Conservation (phyloP, 768 basidiomycete species). For the Kwoniella dendrophila region DNA sequence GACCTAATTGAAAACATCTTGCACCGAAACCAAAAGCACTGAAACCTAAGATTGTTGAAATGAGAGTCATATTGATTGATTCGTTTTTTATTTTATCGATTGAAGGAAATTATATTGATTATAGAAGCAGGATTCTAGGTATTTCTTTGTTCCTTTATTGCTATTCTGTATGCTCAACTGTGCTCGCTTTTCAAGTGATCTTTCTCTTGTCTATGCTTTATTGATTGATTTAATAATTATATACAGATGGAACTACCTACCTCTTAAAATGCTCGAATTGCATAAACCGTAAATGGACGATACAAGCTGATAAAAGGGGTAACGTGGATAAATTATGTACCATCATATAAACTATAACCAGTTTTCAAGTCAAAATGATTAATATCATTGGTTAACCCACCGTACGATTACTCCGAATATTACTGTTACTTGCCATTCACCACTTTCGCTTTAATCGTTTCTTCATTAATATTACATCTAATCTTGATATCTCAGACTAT, state of each 20-base stretch:
- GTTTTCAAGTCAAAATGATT: conserved; percentile 5
- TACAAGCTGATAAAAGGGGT: background rate
- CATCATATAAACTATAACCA: background rate
- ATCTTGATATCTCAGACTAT: no score
- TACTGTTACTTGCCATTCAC: background rate
- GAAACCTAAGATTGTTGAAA: conserved; percentile 80
- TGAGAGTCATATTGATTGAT: conserved; percentile 65
- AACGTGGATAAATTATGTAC: background rate
- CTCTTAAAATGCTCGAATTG: background rate
- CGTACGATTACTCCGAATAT: background rate
- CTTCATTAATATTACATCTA: background rate
- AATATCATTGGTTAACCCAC: conserved; percentile 16
- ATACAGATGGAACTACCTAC: no score
- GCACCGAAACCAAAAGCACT: conserved; percentile 83
- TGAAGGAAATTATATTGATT: background rate
- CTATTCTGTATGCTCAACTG: no score
- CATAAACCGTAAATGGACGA: background rate
- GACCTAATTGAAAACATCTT: conserved; percentile 81
- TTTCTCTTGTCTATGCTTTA: no score
- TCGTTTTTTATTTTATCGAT: background rate
- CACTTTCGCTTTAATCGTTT: background rate
- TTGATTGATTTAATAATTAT: no score
- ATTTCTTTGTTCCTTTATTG: background rate
- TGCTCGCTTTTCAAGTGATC: background rate
- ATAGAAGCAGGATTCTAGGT: background rate